These are phyloP conservation scores for Phialophora chinensis DNA, from an alignment of 2,329 filamentous ascomycete species.

Conservation along the genomic window DNA sequence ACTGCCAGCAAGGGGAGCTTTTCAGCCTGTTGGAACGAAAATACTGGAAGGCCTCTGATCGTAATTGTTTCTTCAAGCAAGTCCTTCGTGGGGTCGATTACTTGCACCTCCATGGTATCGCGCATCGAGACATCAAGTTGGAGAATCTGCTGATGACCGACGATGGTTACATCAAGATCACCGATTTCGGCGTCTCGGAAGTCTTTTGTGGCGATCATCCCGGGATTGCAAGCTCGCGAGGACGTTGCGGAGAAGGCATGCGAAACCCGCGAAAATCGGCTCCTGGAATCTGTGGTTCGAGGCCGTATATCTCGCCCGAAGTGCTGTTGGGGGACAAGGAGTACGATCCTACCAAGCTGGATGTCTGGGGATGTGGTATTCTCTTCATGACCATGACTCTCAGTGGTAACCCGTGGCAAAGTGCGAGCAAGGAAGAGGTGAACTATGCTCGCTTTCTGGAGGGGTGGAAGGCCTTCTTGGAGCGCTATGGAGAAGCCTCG, in stretches of 20 bases:
- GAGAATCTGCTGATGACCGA: slow-evolving; percentile 82
- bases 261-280: slow-evolving; percentile 69
- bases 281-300: slow-evolving; percentile 82
- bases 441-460: slow-evolving; percentile 69
- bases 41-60: slow-evolving; percentile 71
- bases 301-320: slow-evolving; percentile 87
- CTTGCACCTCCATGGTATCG: slow-evolving; percentile 81
- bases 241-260: slow-evolving; percentile 76
- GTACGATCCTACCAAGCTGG: slow-evolving; percentile 78
- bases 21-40: slow-evolving; percentile 75
- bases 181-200: slow-evolving; percentile 88
- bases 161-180: slow-evolving; percentile 84
- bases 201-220: slow-evolving; percentile 84
- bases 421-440: slow-evolving; percentile 63
- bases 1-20: slow-evolving; percentile 81
- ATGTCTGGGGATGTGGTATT: slow-evolving; percentile 85
- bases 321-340: slow-evolving; percentile 70
- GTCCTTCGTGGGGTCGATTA: slow-evolving; percentile 81
- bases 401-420: slow-evolving; percentile 74
- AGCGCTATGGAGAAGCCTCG: slow-evolving; percentile 34
- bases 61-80: slow-evolving; percentile 88
- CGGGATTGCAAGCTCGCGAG: slow-evolving; percentile 73
- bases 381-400: slow-evolving; percentile 80
- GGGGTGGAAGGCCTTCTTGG: slow-evolving; percentile 73
- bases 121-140: slow-evolving; percentile 88